Base-by-base conservation (phyloP, 2,329 filamentous ascomycete species). In the Verticillium tricorpus region DNA sequence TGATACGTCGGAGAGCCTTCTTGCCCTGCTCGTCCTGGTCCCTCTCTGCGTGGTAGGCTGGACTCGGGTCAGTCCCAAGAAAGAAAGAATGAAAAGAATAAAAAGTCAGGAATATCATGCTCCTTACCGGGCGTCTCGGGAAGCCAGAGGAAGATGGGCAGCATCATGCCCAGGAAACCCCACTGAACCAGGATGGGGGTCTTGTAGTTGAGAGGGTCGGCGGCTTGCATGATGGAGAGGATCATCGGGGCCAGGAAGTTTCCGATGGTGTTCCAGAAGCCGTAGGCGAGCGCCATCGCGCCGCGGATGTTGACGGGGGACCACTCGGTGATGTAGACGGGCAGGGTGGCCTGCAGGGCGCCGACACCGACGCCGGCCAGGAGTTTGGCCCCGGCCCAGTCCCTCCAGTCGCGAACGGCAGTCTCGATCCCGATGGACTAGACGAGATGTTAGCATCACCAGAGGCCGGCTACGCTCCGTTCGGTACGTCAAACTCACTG, bases 101-200 rank as follows among this genome's bases (percentile, higher is more conserved):
- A n/a, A 5, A 28, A 28, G 22, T 15, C 28, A 15, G 3, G 22
- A 11, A 56, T n/a, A 14, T 25, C 14, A 22, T 14, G 28, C 28
- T 28, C 28, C 52, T 25, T 39, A 19, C 31, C 76, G 0, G 78
- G 77, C 0, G 76, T 75, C 58, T 77, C 75, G 1, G 75, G 76
- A 5, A 80, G 65, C 14, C 75, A 60, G 9, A 74, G 9, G 39
- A 77, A 79, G 19, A 80, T 76, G 3, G 75, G 59, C 0, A 70
- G 59, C 69, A 78, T 79, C 5, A 73, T 25, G 0, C 77, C 78
- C 12, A 81, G 69, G 69, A 78, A 77, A 0, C 74, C 74, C 78
- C 78, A 81, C 69, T 80, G 65, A 0, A 77, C 78, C 59, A 79
- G 78, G 37, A 81, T 76, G 2, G 78, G 72, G 4, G 70, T 72